A percentile compares a stretch with the other conserved stretches of the same genome.
These are phyloP conservation scores for Calocera viscosa DNA, from an alignment of 768 basidiomycete species.

Conservation along the genomic window DNA sequence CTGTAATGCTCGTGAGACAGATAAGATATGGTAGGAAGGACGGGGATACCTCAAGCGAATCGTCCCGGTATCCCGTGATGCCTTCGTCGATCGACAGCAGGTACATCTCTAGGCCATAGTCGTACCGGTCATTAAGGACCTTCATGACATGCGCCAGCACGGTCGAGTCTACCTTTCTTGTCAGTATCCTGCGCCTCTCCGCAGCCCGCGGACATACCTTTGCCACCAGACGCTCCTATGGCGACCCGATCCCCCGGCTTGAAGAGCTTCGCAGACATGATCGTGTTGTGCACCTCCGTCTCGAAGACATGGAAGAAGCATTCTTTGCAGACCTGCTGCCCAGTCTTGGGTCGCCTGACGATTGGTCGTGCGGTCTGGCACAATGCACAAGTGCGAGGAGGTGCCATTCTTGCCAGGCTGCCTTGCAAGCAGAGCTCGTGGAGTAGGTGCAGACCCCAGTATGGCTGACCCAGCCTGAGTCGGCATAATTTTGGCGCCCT, in stretches of 20 bases:
- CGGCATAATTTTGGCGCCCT: neutral
- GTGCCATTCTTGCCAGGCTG: conserved; percentile 37
- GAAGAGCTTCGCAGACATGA: conserved; percentile 71
- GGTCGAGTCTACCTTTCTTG: conserved; percentile 62
- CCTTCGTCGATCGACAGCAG: conserved; percentile 97
- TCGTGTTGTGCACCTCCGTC: conserved; percentile 95
- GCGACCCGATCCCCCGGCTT: conserved; percentile 83
- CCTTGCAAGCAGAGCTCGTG: neutral
- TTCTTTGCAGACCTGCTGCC: conserved; percentile 89
- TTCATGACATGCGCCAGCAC: conserved; percentile 97
- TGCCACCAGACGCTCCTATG: conserved; percentile 96
- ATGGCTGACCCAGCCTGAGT: neutral
- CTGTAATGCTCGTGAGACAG: conserved; percentile 33
- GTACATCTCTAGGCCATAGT: conserved; percentile 82
- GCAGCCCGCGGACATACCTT: conserved; percentile 45
- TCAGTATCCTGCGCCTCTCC: neutral
- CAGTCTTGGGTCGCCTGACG: conserved; percentile 89
- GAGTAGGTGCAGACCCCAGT: neutral
- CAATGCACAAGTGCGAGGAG: conserved; percentile 65
- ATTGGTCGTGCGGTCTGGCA: conserved; percentile 70
- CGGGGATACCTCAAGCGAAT: conserved; percentile 70
- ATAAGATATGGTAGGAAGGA: conserved; percentile 9
- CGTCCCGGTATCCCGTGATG: conserved; percentile 95
- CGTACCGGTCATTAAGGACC: conserved; percentile 81
- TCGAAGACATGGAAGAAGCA: conserved; percentile 98